These are phyloP conservation scores for Endogone sp. DNA, from an alignment of 192 early-diverging fungal genomes.

Conservation along the genomic window DNA sequence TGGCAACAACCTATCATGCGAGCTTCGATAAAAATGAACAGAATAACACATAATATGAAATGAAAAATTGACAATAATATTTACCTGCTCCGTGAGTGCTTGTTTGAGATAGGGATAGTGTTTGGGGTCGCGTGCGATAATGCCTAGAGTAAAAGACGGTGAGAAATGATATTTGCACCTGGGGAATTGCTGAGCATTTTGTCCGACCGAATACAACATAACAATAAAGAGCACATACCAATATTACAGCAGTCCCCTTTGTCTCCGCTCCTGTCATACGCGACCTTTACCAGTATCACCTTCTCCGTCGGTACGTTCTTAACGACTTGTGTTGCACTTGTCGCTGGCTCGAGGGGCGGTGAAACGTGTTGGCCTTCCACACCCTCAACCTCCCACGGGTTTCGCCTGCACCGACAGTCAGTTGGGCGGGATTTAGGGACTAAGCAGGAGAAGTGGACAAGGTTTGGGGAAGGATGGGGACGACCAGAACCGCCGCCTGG, in stretches of 20 bases:
- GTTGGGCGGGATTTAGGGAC: slow-evolving; percentile 43
- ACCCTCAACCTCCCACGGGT: slow-evolving; percentile 19
- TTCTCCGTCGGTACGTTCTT: slow-evolving; percentile 24
- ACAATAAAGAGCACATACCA: neutral
- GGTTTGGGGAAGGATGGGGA: slow-evolving; percentile 50
- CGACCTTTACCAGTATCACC: slow-evolving; percentile 51
- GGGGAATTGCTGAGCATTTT: too few relatives aligned
- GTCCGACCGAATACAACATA: too few relatives aligned
- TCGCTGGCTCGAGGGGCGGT: neutral
- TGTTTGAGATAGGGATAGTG: slow-evolving; percentile 50
- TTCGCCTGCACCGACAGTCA: slow-evolving; percentile 33
- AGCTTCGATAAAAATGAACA: neutral
- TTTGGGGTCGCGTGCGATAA: slow-evolving; percentile 55
- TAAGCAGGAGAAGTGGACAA: slow-evolving; percentile 58
- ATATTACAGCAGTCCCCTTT: slow-evolving; percentile 63
- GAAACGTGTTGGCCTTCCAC: neutral
- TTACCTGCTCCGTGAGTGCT: slow-evolving; percentile 39
- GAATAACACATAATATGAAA: neutral
- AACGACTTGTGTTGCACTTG: neutral
- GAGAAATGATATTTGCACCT: too few relatives aligned
- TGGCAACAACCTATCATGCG: slow-evolving; percentile 27
- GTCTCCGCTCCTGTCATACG: slow-evolving; percentile 60
- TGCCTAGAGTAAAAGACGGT: slow-evolving; percentile 19
- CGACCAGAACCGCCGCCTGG: slow-evolving; percentile 48
- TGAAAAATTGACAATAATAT: neutral